phyloP scores from a whole-genome alignment of 2,329 filamentous ascomycete genomes.

The Fusarium scirpi region DNA sequence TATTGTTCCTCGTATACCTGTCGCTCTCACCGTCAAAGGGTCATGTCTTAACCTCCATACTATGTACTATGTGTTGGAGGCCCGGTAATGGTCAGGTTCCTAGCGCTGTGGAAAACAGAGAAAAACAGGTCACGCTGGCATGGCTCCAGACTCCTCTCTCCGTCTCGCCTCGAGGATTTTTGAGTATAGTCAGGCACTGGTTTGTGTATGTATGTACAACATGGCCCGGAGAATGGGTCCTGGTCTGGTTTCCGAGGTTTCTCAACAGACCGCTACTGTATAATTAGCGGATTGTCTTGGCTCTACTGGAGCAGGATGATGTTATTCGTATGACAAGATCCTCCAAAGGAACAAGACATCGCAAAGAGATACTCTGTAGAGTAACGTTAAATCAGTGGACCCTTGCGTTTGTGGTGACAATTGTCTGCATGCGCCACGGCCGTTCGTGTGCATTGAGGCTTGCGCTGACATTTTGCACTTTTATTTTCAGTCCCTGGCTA shows the following conservation, averaged over 20 bases:
- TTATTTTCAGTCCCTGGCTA: neutral
- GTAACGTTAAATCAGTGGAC: slow-evolving; percentile 9
- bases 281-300: slow-evolving; percentile 12
- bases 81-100: slow-evolving; percentile 23
- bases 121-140: slow-evolving; percentile 33
- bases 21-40: slow-evolving; percentile 16
- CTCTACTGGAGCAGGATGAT: slow-evolving; percentile 2
- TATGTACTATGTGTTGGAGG: slow-evolving; percentile 21
- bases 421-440: slow-evolving; percentile 33
- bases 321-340: slow-evolving; percentile 14
- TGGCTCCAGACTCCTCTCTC: slow-evolving; percentile 30
- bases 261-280: slow-evolving; percentile 35
- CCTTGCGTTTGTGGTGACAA: neutral
- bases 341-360: slow-evolving; percentile 8
- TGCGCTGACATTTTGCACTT: slow-evolving; percentile 28
- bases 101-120: slow-evolving; percentile 31
- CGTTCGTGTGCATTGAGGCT: slow-evolving; percentile 26
- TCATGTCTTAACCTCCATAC: neutral
- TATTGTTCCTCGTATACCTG: slow-evolving; percentile 5
- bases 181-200: slow-evolving; percentile 6
- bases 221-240: slow-evolving; percentile 28
- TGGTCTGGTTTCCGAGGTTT: slow-evolving; percentile 26
- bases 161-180: slow-evolving; percentile 14
- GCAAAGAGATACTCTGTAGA: slow-evolving; percentile 14
- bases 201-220: slow-evolving; percentile 15